Conservation (phyloP, 148 eudicot genomes). For the Camellia japonica region DNA sequence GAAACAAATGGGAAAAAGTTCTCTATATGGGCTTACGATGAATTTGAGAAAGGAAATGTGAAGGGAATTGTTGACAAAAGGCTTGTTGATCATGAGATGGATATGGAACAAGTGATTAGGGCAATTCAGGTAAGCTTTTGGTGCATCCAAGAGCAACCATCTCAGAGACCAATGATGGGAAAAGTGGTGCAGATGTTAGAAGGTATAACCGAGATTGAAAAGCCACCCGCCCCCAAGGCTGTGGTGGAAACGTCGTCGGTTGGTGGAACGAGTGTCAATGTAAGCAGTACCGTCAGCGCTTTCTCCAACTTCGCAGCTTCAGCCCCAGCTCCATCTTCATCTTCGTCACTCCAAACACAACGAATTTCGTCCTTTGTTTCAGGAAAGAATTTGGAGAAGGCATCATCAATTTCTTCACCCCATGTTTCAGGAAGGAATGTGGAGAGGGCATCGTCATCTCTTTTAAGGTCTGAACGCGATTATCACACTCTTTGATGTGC, state of each 20-base stretch:
- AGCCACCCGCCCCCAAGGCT: constrained; percentile 59
- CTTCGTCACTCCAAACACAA: constrained; percentile 31
- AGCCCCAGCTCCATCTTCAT: constrained; percentile 28
- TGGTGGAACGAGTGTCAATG: constrained; percentile 39
- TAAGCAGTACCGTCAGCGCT: constrained; percentile 33
- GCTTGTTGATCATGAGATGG: constrained; percentile 33
- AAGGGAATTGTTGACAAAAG: constrained; percentile 42
- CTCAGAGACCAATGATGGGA: constrained; percentile 75
- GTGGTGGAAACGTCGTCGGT: constrained; percentile 39
- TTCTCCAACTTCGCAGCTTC: constrained; percentile 34
- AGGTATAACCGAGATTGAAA: constrained; percentile 56
- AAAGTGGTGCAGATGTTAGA: constrained; percentile 78
- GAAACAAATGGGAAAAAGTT: constrained; percentile 62
- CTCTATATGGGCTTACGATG: constrained; percentile 66
- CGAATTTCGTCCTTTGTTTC: constrained; percentile 32
- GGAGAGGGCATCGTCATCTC: constrained; percentile 40
- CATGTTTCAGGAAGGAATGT: constrained; percentile 37
- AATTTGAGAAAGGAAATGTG: constrained; percentile 54
- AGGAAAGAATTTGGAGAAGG: constrained; percentile 8
- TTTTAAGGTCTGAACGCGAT: constrained; percentile 21
- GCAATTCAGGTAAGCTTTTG: constrained; percentile 65
- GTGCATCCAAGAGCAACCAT: constrained; percentile 82
- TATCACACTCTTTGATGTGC: neutral
- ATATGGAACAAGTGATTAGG: constrained; percentile 56
- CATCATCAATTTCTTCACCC: constrained; percentile 32